Evolutionary conservation across 306 rosid genomes (phyloP).

Genomic region (Canavalia ensiformis): DNA sequence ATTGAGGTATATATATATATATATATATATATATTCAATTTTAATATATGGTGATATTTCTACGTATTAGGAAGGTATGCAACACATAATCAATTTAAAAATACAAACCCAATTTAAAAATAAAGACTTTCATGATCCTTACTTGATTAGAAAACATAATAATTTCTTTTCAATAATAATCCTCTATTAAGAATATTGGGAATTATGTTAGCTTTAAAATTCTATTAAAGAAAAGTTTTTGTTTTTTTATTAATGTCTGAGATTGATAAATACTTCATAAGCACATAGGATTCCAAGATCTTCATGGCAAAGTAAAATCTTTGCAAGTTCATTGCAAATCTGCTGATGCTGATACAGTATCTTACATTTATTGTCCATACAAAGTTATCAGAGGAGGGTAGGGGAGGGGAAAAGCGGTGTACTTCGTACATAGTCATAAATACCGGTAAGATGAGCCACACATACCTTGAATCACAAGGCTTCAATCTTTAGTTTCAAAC

Average conservation of each 20-base stretch:
- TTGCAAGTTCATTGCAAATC: slow-evolving; percentile 67
- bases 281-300: slow-evolving; percentile 88
- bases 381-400: slow-evolving; percentile 11
- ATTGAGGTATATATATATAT: slow-evolving; percentile 11
- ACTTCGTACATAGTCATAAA: slow-evolving; percentile 25
- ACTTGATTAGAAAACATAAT: slow-evolving; percentile 25
- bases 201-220: slow-evolving; percentile 22
- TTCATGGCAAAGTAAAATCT: slow-evolving; percentile 77
- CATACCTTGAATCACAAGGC: slow-evolving; percentile 78
- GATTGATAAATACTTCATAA: slow-evolving; percentile 74
- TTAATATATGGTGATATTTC: background rate
- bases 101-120: slow-evolving; percentile 26
- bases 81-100: slow-evolving; percentile 8
- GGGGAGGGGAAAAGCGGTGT: no score
- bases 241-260: background rate
- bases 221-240: background rate
- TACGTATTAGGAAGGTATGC: slow-evolving; percentile 29
- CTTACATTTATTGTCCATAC: slow-evolving; percentile 60
- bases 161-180: background rate
- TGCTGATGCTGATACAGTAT: slow-evolving; percentile 58
- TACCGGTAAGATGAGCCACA: slow-evolving; percentile 19
- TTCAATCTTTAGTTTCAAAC: slow-evolving; percentile 77
- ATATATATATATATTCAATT: background rate
- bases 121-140: slow-evolving; percentile 22
- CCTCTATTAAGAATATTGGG: slow-evolving; percentile 5